A percentile compares a stretch with the other conserved stretches of the same genome.
These are phyloP conservation scores for Fusarium anthophilum DNA, from an alignment of 2,329 filamentous ascomycete species.

Conservation along the genomic window DNA sequence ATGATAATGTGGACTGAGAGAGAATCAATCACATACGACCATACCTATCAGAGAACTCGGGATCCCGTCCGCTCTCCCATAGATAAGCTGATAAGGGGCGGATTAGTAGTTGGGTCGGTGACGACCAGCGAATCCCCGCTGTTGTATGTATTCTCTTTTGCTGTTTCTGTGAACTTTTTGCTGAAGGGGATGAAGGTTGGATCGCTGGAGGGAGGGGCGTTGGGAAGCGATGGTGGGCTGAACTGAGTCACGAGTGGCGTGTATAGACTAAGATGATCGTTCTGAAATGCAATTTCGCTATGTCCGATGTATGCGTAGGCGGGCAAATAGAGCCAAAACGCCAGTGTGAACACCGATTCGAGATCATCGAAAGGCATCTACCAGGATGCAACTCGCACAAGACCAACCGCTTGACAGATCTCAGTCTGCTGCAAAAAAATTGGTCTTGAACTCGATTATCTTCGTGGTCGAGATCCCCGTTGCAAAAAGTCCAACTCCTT, in stretches of 20 bases:
- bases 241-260: not conserved
- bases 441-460: not conserved
- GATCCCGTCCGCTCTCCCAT: constrained; percentile 15
- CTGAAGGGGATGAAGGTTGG: not conserved
- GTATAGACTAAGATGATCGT: not conserved
- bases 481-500: constrained; percentile 67
- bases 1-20: no score
- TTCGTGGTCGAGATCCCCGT: constrained; percentile 39
- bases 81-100: constrained; percentile 4
- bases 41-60: constrained; percentile 1
- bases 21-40: constrained; percentile 2
- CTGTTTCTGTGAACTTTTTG: not conserved
- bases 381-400: not conserved
- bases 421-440: not conserved
- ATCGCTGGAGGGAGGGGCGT: no score
- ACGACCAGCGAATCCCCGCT: constrained; percentile 19
- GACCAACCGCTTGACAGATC: not conserved
- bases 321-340: not conserved
- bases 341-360: not conserved
- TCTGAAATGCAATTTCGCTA: not conserved
- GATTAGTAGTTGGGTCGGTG: constrained; percentile 18
- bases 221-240: not conserved
- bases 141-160: constrained; percentile 7
- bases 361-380: not conserved
- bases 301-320: not conserved